phyloP scores from a whole-genome alignment of 345 rosid genomes.

The Clarkia xantiana region DNA sequence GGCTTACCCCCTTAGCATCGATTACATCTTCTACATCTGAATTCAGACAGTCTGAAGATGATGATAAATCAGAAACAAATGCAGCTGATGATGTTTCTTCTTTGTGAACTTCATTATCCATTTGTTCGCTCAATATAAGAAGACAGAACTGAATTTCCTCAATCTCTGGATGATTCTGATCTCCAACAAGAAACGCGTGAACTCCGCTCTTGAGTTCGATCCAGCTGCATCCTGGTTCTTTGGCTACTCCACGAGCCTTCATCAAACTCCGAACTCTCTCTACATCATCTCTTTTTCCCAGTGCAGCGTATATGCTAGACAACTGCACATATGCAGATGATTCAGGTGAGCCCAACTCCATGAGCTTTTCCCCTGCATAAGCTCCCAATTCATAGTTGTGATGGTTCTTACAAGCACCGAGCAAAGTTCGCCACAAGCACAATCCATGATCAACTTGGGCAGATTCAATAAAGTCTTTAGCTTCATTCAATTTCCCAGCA shows the following conservation, averaged over 20 bases:
- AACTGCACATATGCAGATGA: slow-evolving; percentile 31
- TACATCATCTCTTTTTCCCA: slow-evolving; percentile 27
- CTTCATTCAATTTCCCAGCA: slow-evolving; percentile 37
- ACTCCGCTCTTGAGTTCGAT: slow-evolving; percentile 29
- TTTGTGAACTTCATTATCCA: slow-evolving; percentile 39
- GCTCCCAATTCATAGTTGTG: slow-evolving; percentile 18
- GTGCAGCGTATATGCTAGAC: slow-evolving; percentile 27
- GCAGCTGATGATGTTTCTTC: no score
- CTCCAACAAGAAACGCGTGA: slow-evolving; percentile 34
- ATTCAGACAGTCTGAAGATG: no score
- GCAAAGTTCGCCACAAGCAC: slow-evolving; percentile 12
- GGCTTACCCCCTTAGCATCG: no score
- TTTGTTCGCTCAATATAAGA: slow-evolving; percentile 35
- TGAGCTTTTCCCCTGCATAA: slow-evolving; percentile 30
- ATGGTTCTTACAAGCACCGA: slow-evolving; percentile 24
- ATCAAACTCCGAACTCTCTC: slow-evolving; percentile 28
- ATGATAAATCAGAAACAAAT: no score
- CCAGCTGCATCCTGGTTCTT: slow-evolving; percentile 50
- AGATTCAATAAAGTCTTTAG: slow-evolving; percentile 60
- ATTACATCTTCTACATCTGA: no score
- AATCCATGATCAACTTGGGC: slow-evolving; percentile 9
- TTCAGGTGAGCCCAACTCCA: slow-evolving; percentile 29
- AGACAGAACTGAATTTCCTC: slow-evolving; percentile 19
- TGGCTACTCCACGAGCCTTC: slow-evolving; percentile 37
- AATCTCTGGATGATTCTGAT: slow-evolving; percentile 27